Percentiles rank a stretch among this genome's conserved stretches.
Evolutionary conservation across 768 basidiomycete species (phyloP).

Genomic region (Termitomyces eurrhizus): DNA sequence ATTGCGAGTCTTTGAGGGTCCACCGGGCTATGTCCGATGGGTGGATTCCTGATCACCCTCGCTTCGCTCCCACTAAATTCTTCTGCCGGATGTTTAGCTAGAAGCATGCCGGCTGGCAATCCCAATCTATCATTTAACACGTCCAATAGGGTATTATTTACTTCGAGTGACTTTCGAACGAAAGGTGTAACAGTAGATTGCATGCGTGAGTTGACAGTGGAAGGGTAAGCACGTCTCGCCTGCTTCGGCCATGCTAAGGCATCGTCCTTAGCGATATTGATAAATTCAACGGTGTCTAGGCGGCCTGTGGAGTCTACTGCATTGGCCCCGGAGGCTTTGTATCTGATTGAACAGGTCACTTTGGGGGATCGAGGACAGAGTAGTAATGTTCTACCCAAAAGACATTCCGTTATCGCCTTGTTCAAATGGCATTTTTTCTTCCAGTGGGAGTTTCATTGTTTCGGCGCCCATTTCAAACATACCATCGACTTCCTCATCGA

Average conservation of each 20-base stretch:
- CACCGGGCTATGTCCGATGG: conserved; percentile 23
- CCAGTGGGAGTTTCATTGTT: background rate
- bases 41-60: conserved; percentile 49
- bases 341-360: background rate
- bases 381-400: background rate
- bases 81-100: conserved; percentile 35
- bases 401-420: background rate
- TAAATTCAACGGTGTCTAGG: background rate
- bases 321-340: background rate
- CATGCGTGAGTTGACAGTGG: background rate
- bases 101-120: conserved; percentile 46
- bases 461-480: background rate
- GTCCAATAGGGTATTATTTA: conserved; percentile 31
- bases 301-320: background rate
- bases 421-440: background rate
- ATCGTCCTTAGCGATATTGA: background rate
- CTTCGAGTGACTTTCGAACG: background rate
- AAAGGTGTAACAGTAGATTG: background rate
- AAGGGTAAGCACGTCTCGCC: background rate
- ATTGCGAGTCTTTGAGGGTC: conserved; percentile 29
- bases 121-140: conserved; percentile 54
- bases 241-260: background rate
- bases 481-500: background rate
- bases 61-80: conserved; percentile 57
- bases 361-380: background rate